Evolutionary conservation across 768 basidiomycete genomes (phyloP).

Genomic region (Terana coerulea): DNA sequence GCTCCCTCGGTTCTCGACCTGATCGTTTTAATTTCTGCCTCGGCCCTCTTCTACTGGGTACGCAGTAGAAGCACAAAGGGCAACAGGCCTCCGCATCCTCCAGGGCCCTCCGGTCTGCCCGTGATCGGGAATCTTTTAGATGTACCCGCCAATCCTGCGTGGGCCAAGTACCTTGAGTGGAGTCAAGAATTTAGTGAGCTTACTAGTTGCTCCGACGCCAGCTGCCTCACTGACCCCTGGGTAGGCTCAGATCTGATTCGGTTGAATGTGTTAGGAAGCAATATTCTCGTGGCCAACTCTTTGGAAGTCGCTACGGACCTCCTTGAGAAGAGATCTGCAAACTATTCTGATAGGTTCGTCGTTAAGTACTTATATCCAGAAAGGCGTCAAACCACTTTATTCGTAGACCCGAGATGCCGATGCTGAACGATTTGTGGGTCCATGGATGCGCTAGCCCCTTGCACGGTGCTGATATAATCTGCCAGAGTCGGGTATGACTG

Average conservation of each 20-base stretch:
- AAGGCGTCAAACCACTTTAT: too few species aligned
- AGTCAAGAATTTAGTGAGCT: background rate
- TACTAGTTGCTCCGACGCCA: too few species aligned
- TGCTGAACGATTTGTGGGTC: background rate
- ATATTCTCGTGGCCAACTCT: conserved; percentile 31
- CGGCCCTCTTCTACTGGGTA: too few species aligned
- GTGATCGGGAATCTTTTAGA: background rate
- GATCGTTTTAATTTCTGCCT: too few species aligned
- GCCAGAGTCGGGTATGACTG: background rate
- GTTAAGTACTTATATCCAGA: too few species aligned
- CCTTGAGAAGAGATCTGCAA: conserved; percentile 28
- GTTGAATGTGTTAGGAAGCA: conserved; percentile 7
- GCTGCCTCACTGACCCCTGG: background rate
- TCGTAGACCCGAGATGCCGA: background rate
- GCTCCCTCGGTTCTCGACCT: too few species aligned
- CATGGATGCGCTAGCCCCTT: background rate
- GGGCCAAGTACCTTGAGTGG: background rate
- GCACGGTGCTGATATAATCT: background rate
- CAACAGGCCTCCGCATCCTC: background rate
- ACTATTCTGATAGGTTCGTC: conserved; percentile 29
- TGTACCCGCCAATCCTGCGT: background rate
- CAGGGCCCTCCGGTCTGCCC: background rate
- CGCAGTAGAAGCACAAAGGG: background rate
- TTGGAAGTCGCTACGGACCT: conserved; percentile 28
- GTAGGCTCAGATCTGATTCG: background rate